Base-by-base conservation (phyloP, 225 moss, liverwort and hornwort genomes). In the Polytrichum commune region DNA sequence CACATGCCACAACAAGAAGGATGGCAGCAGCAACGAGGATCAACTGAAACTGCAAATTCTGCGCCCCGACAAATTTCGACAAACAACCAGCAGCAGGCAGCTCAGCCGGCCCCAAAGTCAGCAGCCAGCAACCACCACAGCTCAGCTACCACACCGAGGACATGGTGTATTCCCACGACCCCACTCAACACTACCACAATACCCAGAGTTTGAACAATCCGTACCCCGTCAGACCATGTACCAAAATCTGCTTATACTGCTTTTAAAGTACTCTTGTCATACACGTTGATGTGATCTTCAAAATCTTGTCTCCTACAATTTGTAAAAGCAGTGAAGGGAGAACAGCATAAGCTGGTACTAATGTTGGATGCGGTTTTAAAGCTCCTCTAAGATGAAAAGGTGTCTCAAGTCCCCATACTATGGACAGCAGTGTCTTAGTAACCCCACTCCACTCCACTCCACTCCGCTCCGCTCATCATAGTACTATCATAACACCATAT, bases 101-200 rank as follows among this genome's bases (percentile, higher is more conserved):
- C 81, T 81, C 79, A 81, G 84, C 87, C 78, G 70, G 77, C 67
- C 62, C 74, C 72, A 46, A 53, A 88, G 69, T 79, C 81, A 88
- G 86, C 81, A 77, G 72, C 79, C 87, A 81, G 84, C 87, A 88
- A 82, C 87, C 84, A 88, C 87, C 81, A 88, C 86, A 91, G 93
- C 91, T 90, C 95, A 95, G 95, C 95, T 93, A 90, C 95, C 95
- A 90, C 93, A 95, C 84, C 84, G 79, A 68, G 63, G 80, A 78
- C 71, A 72, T 75, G 84, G 77, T 84, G 93, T 89, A 88, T 91
- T 83, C 95, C 93, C 91, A 95, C 95, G 95, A 93, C 95, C 95
- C 93, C 95, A 95, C 88, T 93, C 93, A 91, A 88, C 95, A 93
- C 95, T 95, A 95, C 88, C 95, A 95, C 95, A 95, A 84, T 82